phyloP scores from a whole-genome alignment of 169 alveolate genomes.

The Plasmodium reichenowi region DNA sequence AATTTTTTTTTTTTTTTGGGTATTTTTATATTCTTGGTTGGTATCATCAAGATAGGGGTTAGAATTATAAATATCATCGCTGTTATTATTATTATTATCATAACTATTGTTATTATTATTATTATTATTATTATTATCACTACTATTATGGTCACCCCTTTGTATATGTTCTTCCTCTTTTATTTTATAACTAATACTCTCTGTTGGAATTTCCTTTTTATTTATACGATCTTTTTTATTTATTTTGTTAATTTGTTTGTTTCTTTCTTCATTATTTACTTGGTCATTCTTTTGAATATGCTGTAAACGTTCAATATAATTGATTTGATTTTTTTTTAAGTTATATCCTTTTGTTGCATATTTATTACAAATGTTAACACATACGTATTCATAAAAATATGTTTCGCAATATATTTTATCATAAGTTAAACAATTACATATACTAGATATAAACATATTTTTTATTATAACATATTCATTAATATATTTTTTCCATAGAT shows the following conservation, averaged over 20 bases:
- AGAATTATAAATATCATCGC: background rate
- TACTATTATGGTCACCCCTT: background rate
- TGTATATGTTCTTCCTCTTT: background rate
- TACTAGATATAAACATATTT: slow-evolving; percentile 23
- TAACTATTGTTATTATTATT: background rate
- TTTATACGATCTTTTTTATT: background rate
- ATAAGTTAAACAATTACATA: slow-evolving; percentile 49
- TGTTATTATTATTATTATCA: background rate
- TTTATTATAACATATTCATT: slow-evolving; percentile 22
- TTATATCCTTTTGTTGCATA: background rate
- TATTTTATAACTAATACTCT: background rate
- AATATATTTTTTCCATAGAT: slow-evolving; percentile 43
- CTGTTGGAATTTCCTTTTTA: background rate
- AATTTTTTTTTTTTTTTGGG: background rate
- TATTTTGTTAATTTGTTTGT: background rate
- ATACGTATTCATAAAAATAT: slow-evolving; percentile 51
- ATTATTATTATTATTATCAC: background rate
- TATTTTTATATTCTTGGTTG: background rate
- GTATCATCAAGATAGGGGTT: background rate
- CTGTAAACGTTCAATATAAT: background rate
- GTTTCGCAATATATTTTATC: slow-evolving; percentile 46
- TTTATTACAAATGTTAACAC: slow-evolving; percentile 17
- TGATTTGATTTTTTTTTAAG: background rate
- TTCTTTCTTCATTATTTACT: background rate
- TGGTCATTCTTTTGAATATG: background rate